A percentile compares a stretch with the other conserved stretches of the same genome.
phyloP scores from a whole-genome alignment of 208 protist species.

The Acanthamoeba castellanii region DNA sequence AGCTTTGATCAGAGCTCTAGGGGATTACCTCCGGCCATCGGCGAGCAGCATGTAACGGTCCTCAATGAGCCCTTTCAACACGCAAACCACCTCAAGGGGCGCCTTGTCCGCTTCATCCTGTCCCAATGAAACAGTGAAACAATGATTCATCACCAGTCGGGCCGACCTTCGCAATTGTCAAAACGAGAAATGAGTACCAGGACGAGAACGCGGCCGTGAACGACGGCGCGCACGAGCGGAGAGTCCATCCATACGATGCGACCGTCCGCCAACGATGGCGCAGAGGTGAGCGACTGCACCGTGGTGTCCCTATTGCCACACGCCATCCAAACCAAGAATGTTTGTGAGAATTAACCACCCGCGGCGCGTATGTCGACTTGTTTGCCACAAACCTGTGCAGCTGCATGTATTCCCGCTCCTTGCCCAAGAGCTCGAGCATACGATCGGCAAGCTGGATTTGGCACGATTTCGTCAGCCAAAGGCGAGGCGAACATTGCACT shows the following conservation, averaged over 20 bases:
- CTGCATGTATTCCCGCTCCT: slow-evolving; percentile 96
- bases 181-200: slow-evolving; percentile 80
- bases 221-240: slow-evolving; percentile 94
- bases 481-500: background rate
- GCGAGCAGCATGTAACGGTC: slow-evolving; percentile 87
- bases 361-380: slow-evolving; percentile 77
- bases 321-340: no score
- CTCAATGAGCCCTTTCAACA: slow-evolving; percentile 88
- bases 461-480: background rate
- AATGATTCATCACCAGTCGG: background rate
- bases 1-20: background rate
- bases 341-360: slow-evolving; percentile 83
- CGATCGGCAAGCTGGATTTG: slow-evolving; percentile 88
- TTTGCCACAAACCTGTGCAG: slow-evolving; percentile 89
- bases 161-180: background rate
- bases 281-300: slow-evolving; percentile 94
- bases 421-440: slow-evolving; percentile 92
- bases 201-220: slow-evolving; percentile 94
- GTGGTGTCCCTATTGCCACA: slow-evolving; percentile 89
- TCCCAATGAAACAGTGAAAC: slow-evolving; percentile 9
- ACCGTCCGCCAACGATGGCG: slow-evolving; percentile 92
- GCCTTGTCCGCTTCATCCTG: slow-evolving; percentile 97
- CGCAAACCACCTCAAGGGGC: slow-evolving; percentile 91
- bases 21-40: slow-evolving; percentile 82
- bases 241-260: slow-evolving; percentile 94